Base-by-base conservation (phyloP, 805 yeast genomes). In the Sugiyamaella lignohabitans region DNA sequence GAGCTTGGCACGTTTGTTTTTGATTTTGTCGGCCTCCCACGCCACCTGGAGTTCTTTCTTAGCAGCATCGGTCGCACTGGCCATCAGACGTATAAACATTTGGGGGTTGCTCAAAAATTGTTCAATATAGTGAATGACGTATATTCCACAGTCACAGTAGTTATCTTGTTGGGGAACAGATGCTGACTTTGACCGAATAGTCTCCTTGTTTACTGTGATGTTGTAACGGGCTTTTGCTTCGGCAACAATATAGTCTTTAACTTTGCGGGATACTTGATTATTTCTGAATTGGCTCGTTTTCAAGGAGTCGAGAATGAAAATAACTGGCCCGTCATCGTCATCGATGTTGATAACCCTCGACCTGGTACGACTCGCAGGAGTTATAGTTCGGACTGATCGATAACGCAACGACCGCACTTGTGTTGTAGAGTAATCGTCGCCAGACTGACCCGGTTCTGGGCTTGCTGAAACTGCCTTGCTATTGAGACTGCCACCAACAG, bases 141-240 rank as follows among this genome's bases (percentile, higher is more conserved):
- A 96, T 18, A 93, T 78, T 1, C 98, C 98, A 68, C 98, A 93
- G 62, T 93, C 98, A 60, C 88, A 86, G 66, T 82, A 80, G 61
- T 93, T 93, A 24, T 80, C 79, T 59, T 93, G 98, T 49, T 74
- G 79, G 0, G 97, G 96, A 0, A 87, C 93, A 3, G 68, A 59
- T 3, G 80, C 79, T 5, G 69, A 62, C 43, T 69, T 61, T 40
- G 77, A 65, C 38, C 71, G 62, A 19, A 89, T 75, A 38, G 69
- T 72, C 3, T 66, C 62, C 10, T 69, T 69, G 18, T 66, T 65
- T 2, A 88, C 57, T 0, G 66, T 70, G 6, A 81, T 51, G 0
- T 64, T 66, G 53, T 78, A 73, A 54, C 76, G 80, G 29, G 84
- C 93, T 45, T 69, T 67, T 6, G 94, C 91, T 63, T 84, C 88